Base-by-base conservation (phyloP, 345 rosid species). In the Trapa incisa region DNA sequence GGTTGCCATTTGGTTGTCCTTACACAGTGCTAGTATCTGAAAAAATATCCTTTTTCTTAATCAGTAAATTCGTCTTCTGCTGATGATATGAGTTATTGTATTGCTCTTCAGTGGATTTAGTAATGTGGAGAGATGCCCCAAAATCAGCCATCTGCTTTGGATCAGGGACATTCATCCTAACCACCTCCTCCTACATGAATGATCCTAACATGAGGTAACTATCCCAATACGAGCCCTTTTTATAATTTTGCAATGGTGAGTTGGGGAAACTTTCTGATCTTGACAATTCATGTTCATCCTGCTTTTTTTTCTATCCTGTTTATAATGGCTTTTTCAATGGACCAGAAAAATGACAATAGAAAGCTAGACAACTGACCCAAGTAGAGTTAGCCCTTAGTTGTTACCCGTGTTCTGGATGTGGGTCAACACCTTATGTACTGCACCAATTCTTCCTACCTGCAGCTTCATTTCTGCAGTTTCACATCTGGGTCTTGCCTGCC, bases 71-170 rank as follows among this genome's bases (percentile, higher is more conserved):
- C 7, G 2, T 41, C 6, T 41, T 45, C 13, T 7, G 48, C 11
- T 72, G 35, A 5, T 42, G 50, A 58, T 61, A 2, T 45, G 9
- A 16, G 16, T 6, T 4, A 8, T 47, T 47, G 39, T 37, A 38
- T 22, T 43, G 42, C 48, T 32, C 60, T 65, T 65, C 88, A 94
- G 99, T 78, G 80, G 99, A 94, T 81, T 73, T 94, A 62, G 86
- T 89, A 11, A 87, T 94, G 97, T 94, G 99, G 99, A 89, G 87
- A 78, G 97, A 94, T 54, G 75, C 73, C 53, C 81, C 92, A 45
- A 89, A 85, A 74, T 91, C 99, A 33, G 77, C 97, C 29, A 77
- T 89, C 45, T 83, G 82, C 17, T 91, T 94, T 63, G 95, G 95
- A 65, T 69, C 85, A 53, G 99, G 99, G 54, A 84, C 97, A 65